Percentiles rank a stretch among this genome's conserved stretches.
Evolutionary conservation across 75 land plant species (phyloP).

Genomic region (Pseudotsuga menziesii): DNA sequence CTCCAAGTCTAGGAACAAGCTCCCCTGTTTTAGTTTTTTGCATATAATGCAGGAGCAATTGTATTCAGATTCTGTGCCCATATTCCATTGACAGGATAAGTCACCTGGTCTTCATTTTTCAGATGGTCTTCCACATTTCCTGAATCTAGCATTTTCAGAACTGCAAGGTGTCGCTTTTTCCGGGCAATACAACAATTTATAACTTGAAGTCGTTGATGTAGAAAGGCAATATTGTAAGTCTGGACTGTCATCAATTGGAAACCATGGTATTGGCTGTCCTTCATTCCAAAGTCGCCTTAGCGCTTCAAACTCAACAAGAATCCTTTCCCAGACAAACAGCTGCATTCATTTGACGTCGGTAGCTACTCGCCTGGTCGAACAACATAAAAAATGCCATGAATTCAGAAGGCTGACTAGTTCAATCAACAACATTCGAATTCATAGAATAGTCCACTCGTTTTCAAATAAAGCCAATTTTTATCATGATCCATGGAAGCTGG

Average conservation of each 20-base stretch:
- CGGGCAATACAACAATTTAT: conserved; percentile 92
- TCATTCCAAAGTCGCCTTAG: conserved; percentile 47
- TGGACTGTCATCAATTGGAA: conserved; percentile 71
- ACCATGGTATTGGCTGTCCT: conserved; percentile 66
- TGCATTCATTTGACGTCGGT: too few species aligned
- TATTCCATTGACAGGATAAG: background rate
- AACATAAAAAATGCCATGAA: too few species aligned
- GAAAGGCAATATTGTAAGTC: conserved; percentile 76
- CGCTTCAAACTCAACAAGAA: too few species aligned
- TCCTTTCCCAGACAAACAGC: too few species aligned
- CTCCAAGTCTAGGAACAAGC: conserved; percentile 69
- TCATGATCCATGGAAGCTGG: too few species aligned
- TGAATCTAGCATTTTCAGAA: conserved; percentile 48
- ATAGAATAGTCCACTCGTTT: too few species aligned
- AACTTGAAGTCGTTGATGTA: conserved; percentile 82
- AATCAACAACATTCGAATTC: too few species aligned
- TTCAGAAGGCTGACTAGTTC: too few species aligned
- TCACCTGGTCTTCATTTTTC: conserved; percentile 8
- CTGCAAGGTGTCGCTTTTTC: conserved; percentile 50
- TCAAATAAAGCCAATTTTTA: too few species aligned
- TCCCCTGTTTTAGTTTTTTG: conserved; percentile 49
- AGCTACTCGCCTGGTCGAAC: too few species aligned
- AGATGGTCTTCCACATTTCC: conserved; percentile 19
- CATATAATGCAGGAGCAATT: conserved; percentile 39
- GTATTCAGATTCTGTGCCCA: conserved; percentile 1